Conservation (phyloP, 441 rosid genomes). For the Bruguiera hainesii region DNA sequence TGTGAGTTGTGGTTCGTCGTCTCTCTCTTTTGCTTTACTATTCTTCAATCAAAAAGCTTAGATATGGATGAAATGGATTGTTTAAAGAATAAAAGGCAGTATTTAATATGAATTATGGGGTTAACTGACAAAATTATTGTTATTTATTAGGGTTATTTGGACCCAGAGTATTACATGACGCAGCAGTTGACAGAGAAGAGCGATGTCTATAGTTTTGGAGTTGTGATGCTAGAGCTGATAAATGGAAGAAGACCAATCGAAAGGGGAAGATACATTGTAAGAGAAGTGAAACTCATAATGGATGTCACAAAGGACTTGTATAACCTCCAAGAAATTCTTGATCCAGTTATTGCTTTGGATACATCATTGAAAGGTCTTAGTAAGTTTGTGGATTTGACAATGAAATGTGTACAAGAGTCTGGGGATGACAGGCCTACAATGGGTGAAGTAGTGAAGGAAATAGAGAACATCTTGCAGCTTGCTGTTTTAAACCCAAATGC, state of each 20-base stretch:
- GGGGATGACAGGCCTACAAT: constrained; percentile 37
- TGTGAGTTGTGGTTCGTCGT: too few relatives aligned
- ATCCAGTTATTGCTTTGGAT: constrained; percentile 42
- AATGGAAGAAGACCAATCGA: constrained; percentile 63
- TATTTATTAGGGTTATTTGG: constrained; percentile 58
- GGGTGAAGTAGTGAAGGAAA: constrained; percentile 75
- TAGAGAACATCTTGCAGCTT: constrained; percentile 58
- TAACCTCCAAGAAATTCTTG: constrained; percentile 54
- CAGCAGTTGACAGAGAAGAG: constrained; percentile 88
- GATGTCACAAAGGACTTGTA: constrained; percentile 54
- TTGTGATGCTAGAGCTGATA: constrained; percentile 64
- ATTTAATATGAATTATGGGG: not conserved
- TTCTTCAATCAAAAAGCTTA: too few relatives aligned
- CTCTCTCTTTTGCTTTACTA: too few relatives aligned
- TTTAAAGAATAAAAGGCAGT: not conserved
- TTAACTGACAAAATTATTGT: not conserved
- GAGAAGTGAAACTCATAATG: constrained; percentile 54
- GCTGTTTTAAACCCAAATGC: constrained; percentile 64
- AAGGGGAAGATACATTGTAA: constrained; percentile 65
- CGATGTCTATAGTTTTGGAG: constrained; percentile 87
- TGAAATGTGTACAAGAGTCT: constrained; percentile 60
- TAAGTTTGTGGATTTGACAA: constrained; percentile 58
- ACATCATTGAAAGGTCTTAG: constrained; percentile 50
- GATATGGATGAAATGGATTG: too few relatives aligned
- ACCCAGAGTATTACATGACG: constrained; percentile 89